Conservation (phyloP, 164 flowering plant genomes). For the Aristolochia californica region DNA sequence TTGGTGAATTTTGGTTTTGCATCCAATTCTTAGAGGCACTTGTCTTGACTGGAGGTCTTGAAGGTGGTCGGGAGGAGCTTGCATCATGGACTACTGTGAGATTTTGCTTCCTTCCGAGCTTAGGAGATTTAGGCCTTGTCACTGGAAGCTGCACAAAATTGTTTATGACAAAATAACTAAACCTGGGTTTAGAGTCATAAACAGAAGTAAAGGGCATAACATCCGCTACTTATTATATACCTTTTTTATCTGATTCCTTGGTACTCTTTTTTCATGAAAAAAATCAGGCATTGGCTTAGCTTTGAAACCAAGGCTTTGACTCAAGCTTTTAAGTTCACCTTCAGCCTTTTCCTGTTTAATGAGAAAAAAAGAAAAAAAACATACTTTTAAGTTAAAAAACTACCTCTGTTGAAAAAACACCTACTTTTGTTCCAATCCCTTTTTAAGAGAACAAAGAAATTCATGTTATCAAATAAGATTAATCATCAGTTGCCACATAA, state of each 20-base stretch:
- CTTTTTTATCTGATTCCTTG: slow-evolving; percentile 27
- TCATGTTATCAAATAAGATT: too few relatives aligned
- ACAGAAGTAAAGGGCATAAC: not conserved
- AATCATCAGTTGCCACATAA: not conserved
- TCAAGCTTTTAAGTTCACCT: slow-evolving; percentile 15
- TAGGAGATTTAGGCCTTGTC: slow-evolving; percentile 35
- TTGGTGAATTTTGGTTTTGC: slow-evolving; percentile 20
- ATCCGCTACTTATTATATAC: slow-evolving; percentile 11
- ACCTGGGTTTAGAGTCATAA: too few relatives aligned
- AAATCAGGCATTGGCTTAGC: slow-evolving; percentile 25
- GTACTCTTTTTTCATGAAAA: slow-evolving; percentile 11
- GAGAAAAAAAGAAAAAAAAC: not conserved
- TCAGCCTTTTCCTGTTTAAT: slow-evolving; percentile 34
- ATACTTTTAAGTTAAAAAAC: too few relatives aligned
- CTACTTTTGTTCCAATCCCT: too few relatives aligned
- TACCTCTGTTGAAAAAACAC: too few relatives aligned
- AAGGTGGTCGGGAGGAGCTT: slow-evolving; percentile 24
- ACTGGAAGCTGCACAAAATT: slow-evolving; percentile 32
- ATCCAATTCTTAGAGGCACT: slow-evolving; percentile 16
- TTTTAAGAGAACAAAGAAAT: too few relatives aligned
- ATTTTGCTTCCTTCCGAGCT: slow-evolving; percentile 30
- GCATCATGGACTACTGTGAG: slow-evolving; percentile 14
- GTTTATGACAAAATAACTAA: not conserved
- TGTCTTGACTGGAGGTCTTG: slow-evolving; percentile 21
- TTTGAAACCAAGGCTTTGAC: slow-evolving; percentile 24